Base-by-base conservation (phyloP, 129 eudicot species). In the Glebionis coronaria region DNA sequence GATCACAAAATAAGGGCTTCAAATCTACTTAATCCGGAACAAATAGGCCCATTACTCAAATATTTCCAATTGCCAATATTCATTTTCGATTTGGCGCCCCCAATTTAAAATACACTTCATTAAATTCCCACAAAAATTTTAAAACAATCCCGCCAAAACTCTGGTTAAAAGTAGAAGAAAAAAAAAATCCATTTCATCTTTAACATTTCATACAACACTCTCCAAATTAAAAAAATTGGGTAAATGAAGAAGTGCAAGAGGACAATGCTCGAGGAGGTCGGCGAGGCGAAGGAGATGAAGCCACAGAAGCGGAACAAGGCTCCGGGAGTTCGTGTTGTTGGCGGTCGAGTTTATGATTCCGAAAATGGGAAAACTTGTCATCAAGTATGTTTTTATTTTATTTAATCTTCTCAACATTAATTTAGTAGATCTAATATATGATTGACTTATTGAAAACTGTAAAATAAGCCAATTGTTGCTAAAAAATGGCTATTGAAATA, bases 291-390 rank as follows among this genome's bases (percentile, higher is more conserved):
- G 63, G 14, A 25, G 21, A 11, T 77, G 10, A 60, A 68, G 47
- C 79, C 81, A 53, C 71, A 75, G 5, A 85, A 85, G 76, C 74
- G 87, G 46, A 76, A 76, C 56, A 85, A 54, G 50, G 52, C 40
- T 58, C 87, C 85, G 1, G 87, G 90, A 0, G 65, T 89, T 31
- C 83, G 90, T 3, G 68, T 82, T 0, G 67, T 79, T 4, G 73
- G 65, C 59, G 90, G 83, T 61, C 76, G 87, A 45, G 74, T 85
- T 68, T 83, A 86, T 63, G 96, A 85, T 61, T 79, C 96, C 20
- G 63, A 76, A 25, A 69, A 76, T 31, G 96, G 96, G 13, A 86
- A 75, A 65, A 76, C 90, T 20, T 89, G 96, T 61, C 96, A 89
- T 60, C 96, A 89, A 80, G 96, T 89, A 74, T 15, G 35, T 44